A percentile compares a stretch with the other conserved stretches of the same genome.
Conservation (phyloP, 371 early-diverging fungal species). For the Mucor lusitanicus region DNA sequence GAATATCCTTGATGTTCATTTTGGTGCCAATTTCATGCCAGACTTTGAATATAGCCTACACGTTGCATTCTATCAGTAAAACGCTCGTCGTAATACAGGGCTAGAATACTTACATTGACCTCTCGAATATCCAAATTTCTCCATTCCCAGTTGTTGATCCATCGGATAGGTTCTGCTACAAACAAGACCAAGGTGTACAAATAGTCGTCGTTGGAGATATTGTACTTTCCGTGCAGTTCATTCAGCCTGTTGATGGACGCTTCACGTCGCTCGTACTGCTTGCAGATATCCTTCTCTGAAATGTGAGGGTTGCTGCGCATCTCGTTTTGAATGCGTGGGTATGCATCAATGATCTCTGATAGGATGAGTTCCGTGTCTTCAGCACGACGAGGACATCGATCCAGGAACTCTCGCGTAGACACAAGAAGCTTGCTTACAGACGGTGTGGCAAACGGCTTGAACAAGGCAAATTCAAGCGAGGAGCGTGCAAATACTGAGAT, state of each 20-base stretch:
- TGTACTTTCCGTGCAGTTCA: slow-evolving; percentile 52
- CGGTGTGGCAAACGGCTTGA: slow-evolving; percentile 55
- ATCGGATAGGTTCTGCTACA: slow-evolving; percentile 44
- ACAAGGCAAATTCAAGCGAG: slow-evolving; percentile 48
- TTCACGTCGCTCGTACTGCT: slow-evolving; percentile 35
- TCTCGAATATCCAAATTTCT: slow-evolving; percentile 45
- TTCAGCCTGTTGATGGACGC: slow-evolving; percentile 46
- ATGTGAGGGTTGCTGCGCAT: slow-evolving; percentile 20
- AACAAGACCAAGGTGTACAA: slow-evolving; percentile 52
- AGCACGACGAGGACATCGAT: slow-evolving; percentile 35
- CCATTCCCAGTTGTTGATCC: slow-evolving; percentile 54
- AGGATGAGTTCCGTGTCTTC: slow-evolving; percentile 56
- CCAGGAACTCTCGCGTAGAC: slow-evolving; percentile 48
- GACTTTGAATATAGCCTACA: slow-evolving; percentile 36
- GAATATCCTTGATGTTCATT: slow-evolving; percentile 58
- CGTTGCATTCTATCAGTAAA: not conserved
- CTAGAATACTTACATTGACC: slow-evolving; percentile 42
- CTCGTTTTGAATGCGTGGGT: slow-evolving; percentile 41
- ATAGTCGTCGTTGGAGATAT: slow-evolving; percentile 53
- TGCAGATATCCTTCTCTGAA: slow-evolving; percentile 20
- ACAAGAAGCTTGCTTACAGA: slow-evolving; percentile 50
- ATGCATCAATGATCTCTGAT: slow-evolving; percentile 39
- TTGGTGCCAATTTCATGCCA: slow-evolving; percentile 44
- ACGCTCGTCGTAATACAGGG: not conserved
- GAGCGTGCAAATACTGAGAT: slow-evolving; percentile 26